Base-by-base conservation (phyloP, 768 basidiomycete genomes). In the Kwoniella europaea region DNA sequence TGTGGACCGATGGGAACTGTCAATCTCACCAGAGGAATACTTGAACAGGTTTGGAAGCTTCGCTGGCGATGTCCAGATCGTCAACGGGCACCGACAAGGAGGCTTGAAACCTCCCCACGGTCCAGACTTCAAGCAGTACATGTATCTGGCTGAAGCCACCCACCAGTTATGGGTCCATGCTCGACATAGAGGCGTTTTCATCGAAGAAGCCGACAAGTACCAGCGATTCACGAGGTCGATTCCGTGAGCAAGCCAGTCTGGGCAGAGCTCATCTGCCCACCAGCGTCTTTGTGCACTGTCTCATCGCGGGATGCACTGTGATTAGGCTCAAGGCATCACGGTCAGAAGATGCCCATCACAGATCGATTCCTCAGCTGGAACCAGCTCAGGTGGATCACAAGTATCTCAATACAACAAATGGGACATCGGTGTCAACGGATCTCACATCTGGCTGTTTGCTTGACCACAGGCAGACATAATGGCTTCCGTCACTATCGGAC, bases 261-360 rank as follows among this genome's bases (percentile, higher is more conserved):
- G 72, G 72, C 5, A 65, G 57, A 6, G 41, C 46, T n/a, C 61
- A 35, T 27, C 60, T 74, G 43, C 62, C 73, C 5, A 58, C 42
- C 22, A 15, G 60, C 16, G 70, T 74, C 35, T 71, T 74, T 54
- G 42, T 74, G 10, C 71, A 62, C 54, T 74, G 73, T 43, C 67
- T 74, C 46, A 63, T 15, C 2, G 16, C 22, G 2, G 62, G 63
- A 22, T 75, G 74, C 44, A 22, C 20, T 24, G 66, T 67, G 18
- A 53, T 72, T 1, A 57, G 63, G 9, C 62, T 75, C 57, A 72
- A 75, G 55, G 67, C 63, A 10, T 75, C n/a, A 75, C 35, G 74
- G 74, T 27, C 69, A 74, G 60, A 74, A 74, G 63, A 44, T 71
- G 20, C 73, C 70, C 13, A 18, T 74, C 16, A 44, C 29, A 12